phyloP scores from a whole-genome alignment of 164 flowering plant species.

The Liquidambar formosana region DNA sequence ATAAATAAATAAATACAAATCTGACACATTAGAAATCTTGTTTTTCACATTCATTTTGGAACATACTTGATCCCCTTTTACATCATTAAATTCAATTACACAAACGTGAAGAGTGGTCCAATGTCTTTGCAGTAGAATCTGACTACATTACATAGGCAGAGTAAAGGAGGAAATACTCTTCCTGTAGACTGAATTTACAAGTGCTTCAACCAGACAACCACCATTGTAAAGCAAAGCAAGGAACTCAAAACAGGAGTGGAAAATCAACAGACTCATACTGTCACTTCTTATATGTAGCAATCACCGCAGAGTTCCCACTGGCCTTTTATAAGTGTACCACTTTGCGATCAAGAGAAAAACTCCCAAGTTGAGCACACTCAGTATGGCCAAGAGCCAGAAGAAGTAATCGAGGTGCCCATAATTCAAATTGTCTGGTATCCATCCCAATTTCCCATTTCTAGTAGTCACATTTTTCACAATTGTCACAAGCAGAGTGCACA shows the following conservation, averaged over 20 bases:
- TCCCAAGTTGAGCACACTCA: constrained; percentile 58
- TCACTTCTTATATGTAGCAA: constrained; percentile 3
- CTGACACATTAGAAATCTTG: too few species aligned
- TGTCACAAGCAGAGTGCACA: constrained; percentile 69
- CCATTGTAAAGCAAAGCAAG: too few species aligned
- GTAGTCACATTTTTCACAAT: constrained; percentile 57
- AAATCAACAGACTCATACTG: too few species aligned
- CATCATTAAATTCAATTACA: not conserved
- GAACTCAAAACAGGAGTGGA: too few species aligned
- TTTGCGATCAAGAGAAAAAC: constrained; percentile 49
- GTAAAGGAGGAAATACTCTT: too few species aligned
- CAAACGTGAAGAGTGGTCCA: too few species aligned
- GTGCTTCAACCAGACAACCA: not conserved
- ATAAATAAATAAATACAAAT: too few species aligned
- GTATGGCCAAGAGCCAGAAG: constrained; percentile 56
- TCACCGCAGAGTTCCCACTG: constrained; percentile 45
- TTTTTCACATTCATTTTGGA: not conserved
- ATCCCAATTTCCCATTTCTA: constrained; percentile 51
- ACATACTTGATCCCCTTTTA: not conserved
- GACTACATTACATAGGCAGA: not conserved
- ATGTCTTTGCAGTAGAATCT: not conserved
- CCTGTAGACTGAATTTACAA: not conserved
- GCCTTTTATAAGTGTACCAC: constrained; percentile 71
- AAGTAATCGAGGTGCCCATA: constrained; percentile 67
- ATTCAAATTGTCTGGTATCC: constrained; percentile 82